Evolutionary conservation across 495 filamentous ascomycete species (phyloP).

Genomic region (Penicillium nucicola): DNA sequence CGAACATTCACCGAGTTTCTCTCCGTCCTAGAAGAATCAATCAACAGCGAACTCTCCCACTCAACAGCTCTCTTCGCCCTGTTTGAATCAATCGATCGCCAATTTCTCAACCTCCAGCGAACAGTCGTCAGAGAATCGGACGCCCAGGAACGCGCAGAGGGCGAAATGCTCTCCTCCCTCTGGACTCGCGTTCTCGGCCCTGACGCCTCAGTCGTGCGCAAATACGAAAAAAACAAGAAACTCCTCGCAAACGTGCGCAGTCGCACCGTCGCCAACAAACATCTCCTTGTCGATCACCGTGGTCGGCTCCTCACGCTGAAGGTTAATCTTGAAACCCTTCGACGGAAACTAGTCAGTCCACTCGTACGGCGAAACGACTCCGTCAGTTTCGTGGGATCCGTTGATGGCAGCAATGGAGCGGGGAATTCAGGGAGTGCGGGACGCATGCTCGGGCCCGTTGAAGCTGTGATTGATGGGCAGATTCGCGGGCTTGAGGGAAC

Average conservation of each 20-base stretch:
- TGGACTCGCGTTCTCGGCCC: slow-evolving; percentile 82
- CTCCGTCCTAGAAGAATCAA: slow-evolving; percentile 81
- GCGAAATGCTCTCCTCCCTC: slow-evolving; percentile 74
- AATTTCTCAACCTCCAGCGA: slow-evolving; percentile 83
- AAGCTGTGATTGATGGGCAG: slow-evolving; percentile 70
- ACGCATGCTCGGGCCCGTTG: slow-evolving; percentile 55
- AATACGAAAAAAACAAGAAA: slow-evolving; percentile 83
- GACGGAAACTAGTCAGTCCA: slow-evolving; percentile 75
- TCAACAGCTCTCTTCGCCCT: slow-evolving; percentile 73
- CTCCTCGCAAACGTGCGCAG: slow-evolving; percentile 72
- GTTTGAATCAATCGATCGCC: slow-evolving; percentile 82
- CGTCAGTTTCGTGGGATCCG: slow-evolving; percentile 36
- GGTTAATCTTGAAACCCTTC: slow-evolving; percentile 71
- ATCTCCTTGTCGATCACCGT: slow-evolving; percentile 78
- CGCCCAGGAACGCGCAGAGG: slow-evolving; percentile 72
- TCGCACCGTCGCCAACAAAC: slow-evolving; percentile 82
- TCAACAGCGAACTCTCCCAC: slow-evolving; percentile 75
- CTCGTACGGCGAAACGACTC: slow-evolving; percentile 67
- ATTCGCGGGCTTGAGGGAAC: slow-evolving; percentile 77
- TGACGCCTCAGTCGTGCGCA: slow-evolving; percentile 65
- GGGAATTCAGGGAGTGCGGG: slow-evolving; percentile 33
- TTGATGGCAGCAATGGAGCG: slow-evolving; percentile 23
- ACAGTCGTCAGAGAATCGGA: slow-evolving; percentile 81
- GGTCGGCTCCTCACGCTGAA: slow-evolving; percentile 74
- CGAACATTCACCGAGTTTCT: slow-evolving; percentile 86